phyloP scores from a whole-genome alignment of 208 protist species.

The Trypanosoma theileri region DNA sequence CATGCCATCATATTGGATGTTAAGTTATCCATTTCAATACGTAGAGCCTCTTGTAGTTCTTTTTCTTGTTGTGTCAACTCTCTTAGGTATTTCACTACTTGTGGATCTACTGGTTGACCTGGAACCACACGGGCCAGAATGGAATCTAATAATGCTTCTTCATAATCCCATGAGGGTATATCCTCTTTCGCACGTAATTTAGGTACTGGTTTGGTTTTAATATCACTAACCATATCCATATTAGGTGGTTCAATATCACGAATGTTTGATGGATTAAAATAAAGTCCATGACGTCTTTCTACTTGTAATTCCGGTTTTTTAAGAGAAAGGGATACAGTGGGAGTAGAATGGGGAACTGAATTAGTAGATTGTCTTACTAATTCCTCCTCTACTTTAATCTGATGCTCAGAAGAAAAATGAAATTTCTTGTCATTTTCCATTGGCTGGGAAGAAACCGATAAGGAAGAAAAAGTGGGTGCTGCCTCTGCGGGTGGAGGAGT shows the following conservation, averaged over 20 bases:
- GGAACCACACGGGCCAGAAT: conserved; percentile 7
- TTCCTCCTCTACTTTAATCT: background rate
- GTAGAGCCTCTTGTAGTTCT: conserved; percentile 7
- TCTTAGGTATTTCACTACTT: conserved; percentile 8
- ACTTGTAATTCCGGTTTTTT: background rate
- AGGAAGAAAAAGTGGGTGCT: background rate
- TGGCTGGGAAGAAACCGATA: too few species aligned
- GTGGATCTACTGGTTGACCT: conserved; percentile 1
- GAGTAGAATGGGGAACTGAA: background rate
- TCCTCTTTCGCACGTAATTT: conserved; percentile 4
- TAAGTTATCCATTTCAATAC: conserved; percentile 19
- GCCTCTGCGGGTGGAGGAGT: background rate
- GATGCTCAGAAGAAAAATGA: background rate
- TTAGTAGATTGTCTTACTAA: background rate
- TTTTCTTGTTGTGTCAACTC: conserved; percentile 13
- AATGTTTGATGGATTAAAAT: conserved; percentile 21
- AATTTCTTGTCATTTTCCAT: background rate
- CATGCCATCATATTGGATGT: conserved; percentile 16
- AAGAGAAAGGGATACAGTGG: background rate
- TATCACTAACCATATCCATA: background rate
- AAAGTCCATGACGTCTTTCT: conserved; percentile 5
- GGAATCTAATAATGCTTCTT: conserved; percentile 11
- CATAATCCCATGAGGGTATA: conserved; percentile 9
- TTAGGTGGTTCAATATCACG: conserved; percentile 21
- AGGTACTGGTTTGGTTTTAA: background rate